These are phyloP conservation scores for Oidiodendron maius DNA, from an alignment of 495 filamentous ascomycete species.

Conservation along the genomic window DNA sequence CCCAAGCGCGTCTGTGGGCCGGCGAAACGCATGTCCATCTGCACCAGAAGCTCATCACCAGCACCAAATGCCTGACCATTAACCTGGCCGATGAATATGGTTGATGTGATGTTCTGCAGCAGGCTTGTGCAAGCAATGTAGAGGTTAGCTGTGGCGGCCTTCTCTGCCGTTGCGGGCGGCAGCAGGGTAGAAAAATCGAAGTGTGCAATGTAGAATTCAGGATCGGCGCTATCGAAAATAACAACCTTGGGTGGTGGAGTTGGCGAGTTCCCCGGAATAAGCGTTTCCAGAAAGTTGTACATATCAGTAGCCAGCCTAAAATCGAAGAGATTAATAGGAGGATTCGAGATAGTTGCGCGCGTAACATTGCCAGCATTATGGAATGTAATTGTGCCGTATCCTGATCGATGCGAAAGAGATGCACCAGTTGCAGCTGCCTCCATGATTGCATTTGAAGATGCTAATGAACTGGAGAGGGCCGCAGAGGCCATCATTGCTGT, in stretches of 20 bases:
- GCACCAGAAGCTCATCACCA: background rate
- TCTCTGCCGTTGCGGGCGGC: background rate
- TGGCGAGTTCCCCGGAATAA: background rate
- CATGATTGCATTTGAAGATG: no score
- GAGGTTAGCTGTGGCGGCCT: background rate
- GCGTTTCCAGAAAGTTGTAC: background rate
- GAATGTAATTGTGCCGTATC: no score
- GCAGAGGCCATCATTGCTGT: no score
- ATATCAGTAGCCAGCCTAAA: background rate
- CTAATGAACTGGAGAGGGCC: no score
- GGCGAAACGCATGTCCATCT: background rate
- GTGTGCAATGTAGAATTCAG: background rate
- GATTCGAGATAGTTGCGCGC: background rate
- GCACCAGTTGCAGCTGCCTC: no score
- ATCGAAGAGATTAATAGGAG: background rate
- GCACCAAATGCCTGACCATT: background rate
- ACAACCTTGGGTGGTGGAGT: background rate
- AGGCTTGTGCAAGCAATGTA: background rate
- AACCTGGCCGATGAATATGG: background rate
- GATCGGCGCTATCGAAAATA: background rate
- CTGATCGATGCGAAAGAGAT: no score
- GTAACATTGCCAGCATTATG: no score
- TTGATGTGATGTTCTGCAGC: background rate
- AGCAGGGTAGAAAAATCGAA: background rate
- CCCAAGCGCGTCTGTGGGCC: background rate